Base-by-base conservation (phyloP, 208 protist species). In the Blastocrithidia nonstop region DNA sequence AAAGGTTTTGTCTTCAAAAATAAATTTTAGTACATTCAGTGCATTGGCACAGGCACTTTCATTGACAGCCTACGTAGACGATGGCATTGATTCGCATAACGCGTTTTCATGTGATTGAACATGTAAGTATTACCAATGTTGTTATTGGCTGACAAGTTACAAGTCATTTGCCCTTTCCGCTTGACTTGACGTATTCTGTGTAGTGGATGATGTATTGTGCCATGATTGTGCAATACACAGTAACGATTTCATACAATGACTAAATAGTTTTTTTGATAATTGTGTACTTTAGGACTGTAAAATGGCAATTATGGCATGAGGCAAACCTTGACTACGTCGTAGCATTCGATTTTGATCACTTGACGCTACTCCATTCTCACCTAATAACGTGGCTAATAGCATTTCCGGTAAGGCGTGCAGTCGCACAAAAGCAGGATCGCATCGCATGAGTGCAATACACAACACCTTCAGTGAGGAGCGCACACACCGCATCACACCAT, bases 1-100 rank as follows among this genome's bases (percentile, higher is more conserved):
- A 38, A 94, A 74, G 7, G 58, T 25, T 35, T 75, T 88, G 50
- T 94, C 75, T 41, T 94, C 84, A 55, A 93, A 92, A 24, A 95
- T 65, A 57, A 92, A 94, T 58, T 90, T 91, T 31, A 95, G 48
- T 20, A 95, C 86, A 57, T 95, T 94, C 9, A 95, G 53, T 9
- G 80, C 81, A 47, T 95, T 93, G 3, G 82, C 85, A 37, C 71
- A 75, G 48, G 86, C 82, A 24, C 78, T n/a, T n/a, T n/a, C n/a
- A n/a, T n/a, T n/a, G n/a, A n/a, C n/a, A n/a, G n/a, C n/a, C n/a
- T n/a, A n/a, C n/a, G n/a, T n/a, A n/a, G n/a, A n/a, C n/a, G n/a
- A n/a, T n/a, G n/a, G 79, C 20, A 59, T 60, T 11, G 33, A 37
- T 17, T 77, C 57, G 7, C 70, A 63, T 26, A 51, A 48, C 0